phyloP scores from a whole-genome alignment of 352 stramenopile genomes.

The Pythium aphanidermatum region DNA sequence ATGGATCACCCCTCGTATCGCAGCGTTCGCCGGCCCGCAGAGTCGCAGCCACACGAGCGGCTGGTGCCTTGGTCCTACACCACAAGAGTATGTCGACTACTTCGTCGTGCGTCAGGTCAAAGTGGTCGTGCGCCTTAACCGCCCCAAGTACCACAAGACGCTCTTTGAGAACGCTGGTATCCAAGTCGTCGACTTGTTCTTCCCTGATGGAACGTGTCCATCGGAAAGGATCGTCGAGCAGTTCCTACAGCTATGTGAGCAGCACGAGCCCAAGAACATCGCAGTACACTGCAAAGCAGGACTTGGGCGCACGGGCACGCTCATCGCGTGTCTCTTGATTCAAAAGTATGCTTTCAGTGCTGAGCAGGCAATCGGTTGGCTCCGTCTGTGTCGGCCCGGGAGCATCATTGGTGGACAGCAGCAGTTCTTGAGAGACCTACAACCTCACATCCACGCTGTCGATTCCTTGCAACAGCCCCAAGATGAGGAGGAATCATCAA shows the following conservation, averaged over 20 bases:
- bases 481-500: too few species aligned
- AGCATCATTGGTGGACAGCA: slow-evolving; percentile 93
- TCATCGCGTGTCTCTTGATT: slow-evolving; percentile 94
- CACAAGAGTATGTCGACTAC: slow-evolving; percentile 29
- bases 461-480: too few species aligned
- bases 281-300: slow-evolving; percentile 96
- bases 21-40: slow-evolving; percentile 26
- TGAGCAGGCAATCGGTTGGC: slow-evolving; percentile 90
- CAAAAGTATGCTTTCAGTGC: slow-evolving; percentile 90
- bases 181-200: slow-evolving; percentile 88
- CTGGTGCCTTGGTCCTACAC: slow-evolving; percentile 44
- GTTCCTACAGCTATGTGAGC: slow-evolving; percentile 71
- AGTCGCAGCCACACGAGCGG: slow-evolving; percentile 66
- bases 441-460: slow-evolving; percentile 26
- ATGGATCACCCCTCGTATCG: slow-evolving; percentile 25
- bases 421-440: slow-evolving; percentile 84
- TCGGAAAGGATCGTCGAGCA: slow-evolving; percentile 55
- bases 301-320: slow-evolving; percentile 91
- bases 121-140: slow-evolving; percentile 89
- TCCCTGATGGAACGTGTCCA: slow-evolving; percentile 89
- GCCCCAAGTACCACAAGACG: slow-evolving; percentile 88
- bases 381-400: slow-evolving; percentile 89
- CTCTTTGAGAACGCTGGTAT: slow-evolving; percentile 83
- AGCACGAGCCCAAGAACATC: slow-evolving; percentile 45
- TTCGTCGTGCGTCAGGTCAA: slow-evolving; percentile 36